Conservation (phyloP, 2,329 filamentous ascomycete species). For the Penicillium concentricum region DNA sequence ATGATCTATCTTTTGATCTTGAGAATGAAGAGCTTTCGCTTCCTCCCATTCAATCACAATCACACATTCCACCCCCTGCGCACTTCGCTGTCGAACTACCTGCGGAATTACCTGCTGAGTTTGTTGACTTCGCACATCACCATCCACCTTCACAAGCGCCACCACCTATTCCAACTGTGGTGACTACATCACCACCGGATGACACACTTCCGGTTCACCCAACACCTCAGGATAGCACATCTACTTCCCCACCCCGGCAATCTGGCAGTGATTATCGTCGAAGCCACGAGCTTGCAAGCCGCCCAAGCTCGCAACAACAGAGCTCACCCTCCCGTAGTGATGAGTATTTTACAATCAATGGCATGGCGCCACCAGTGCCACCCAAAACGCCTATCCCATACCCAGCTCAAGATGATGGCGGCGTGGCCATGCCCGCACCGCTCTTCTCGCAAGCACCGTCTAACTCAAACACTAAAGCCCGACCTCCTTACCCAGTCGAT, state of each 20-base stretch:
- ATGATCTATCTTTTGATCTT: constrained; percentile 30
- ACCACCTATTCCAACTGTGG: constrained; percentile 13
- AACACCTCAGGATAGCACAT: constrained; percentile 27
- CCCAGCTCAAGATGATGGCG: constrained; percentile 29
- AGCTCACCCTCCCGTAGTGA: constrained; percentile 36
- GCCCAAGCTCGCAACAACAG: constrained; percentile 28
- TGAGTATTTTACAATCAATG: constrained; percentile 31
- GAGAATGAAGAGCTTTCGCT: constrained; percentile 27
- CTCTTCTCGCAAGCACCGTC: constrained; percentile 27
- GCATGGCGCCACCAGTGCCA: constrained; percentile 65
- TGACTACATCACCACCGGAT: constrained; percentile 28
- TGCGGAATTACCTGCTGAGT: constrained; percentile 59
- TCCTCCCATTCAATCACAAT: constrained; percentile 29
- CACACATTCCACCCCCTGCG: constrained; percentile 41
- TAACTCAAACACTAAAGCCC: constrained; percentile 24
- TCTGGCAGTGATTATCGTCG: constrained; percentile 33
- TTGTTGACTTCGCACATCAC: constrained; percentile 33
- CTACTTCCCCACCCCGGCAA: constrained; percentile 25
- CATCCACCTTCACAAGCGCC: constrained; percentile 18
- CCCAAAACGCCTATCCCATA: constrained; percentile 74
- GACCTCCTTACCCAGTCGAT: constrained; percentile 76
- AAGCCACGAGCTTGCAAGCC: constrained; percentile 38
- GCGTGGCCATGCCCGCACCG: constrained; percentile 38
- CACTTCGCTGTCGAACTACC: constrained; percentile 59
- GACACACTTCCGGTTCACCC: constrained; percentile 31